Percentiles rank a stretch among this genome's conserved stretches.
Evolutionary conservation across 345 rosid genomes (phyloP).

Genomic region (Hibiscus mutabilis): DNA sequence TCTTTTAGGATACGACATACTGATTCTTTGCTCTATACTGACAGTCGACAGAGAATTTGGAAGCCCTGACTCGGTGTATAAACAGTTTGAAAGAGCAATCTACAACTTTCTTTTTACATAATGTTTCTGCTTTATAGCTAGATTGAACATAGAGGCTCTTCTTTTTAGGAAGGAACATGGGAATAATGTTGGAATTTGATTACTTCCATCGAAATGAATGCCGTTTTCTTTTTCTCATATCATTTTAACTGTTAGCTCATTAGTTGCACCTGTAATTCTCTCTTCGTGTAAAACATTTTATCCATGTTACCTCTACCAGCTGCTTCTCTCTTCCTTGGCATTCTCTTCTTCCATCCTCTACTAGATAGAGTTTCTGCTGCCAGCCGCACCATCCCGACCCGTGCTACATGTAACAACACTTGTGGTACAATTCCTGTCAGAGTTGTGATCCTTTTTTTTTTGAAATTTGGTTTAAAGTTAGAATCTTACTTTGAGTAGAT

Average conservation of each 20-base stretch:
- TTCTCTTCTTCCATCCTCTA: conserved; percentile 21
- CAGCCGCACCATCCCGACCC: conserved; percentile 18
- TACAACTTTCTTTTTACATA: neutral
- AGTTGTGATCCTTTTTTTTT: no score
- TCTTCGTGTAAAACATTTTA: conserved; percentile 6
- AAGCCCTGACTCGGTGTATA: neutral
- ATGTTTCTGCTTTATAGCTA: conserved; percentile 35
- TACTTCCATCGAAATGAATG: conserved; percentile 24
- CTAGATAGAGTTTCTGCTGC: conserved; percentile 16
- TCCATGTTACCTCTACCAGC: conserved; percentile 30
- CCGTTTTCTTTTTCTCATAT: neutral
- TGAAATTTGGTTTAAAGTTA: no score
- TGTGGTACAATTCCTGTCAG: conserved; percentile 41
- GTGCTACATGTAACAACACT: conserved; percentile 30
- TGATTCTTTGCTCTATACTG: neutral
- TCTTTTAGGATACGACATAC: neutral
- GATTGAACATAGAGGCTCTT: conserved; percentile 27
- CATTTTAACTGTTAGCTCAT: conserved; percentile 1
- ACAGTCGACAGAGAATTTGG: neutral
- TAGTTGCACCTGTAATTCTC: neutral
- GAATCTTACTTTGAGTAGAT: no score
- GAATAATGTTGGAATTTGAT: conserved; percentile 18
- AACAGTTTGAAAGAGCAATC: neutral
- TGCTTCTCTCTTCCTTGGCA: conserved; percentile 19
- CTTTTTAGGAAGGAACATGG: conserved; percentile 34